Conservation (phyloP, 495 filamentous ascomycete species). For the Penicillium manginii region DNA sequence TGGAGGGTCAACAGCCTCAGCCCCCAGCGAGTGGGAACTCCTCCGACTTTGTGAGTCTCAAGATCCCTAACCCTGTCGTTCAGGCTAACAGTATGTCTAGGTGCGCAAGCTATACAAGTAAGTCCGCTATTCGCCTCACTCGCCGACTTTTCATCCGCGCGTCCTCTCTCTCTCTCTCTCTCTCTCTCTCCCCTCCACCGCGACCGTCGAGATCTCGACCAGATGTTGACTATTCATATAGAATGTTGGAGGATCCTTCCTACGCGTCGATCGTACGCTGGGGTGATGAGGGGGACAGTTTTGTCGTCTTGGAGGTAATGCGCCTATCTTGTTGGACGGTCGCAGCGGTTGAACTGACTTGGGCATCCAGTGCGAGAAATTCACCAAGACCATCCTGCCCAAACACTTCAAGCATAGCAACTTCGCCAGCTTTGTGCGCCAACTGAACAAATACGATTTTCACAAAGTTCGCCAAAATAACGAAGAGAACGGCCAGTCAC, state of each 20-base stretch:
- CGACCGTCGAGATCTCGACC: slow-evolving; percentile 9
- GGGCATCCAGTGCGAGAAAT: slow-evolving; percentile 83
- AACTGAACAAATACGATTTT: slow-evolving; percentile 99
- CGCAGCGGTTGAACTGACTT: slow-evolving; percentile 2
- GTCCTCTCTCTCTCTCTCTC: slow-evolving; percentile 23
- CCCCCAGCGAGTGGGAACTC: slow-evolving; percentile 65
- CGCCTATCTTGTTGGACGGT: slow-evolving; percentile 16
- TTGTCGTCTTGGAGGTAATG: slow-evolving; percentile 92
- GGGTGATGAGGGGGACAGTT: slow-evolving; percentile 93
- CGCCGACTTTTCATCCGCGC: slow-evolving; percentile 5
- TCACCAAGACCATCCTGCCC: slow-evolving; percentile 94
- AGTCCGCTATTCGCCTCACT: slow-evolving; percentile 30
- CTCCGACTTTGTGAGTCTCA: slow-evolving; percentile 75
- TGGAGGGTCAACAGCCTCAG: slow-evolving; percentile 50
- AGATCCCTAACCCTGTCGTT: slow-evolving; percentile 12
- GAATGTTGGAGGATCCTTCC: slow-evolving; percentile 96
- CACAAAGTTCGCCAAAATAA: slow-evolving; percentile 98
- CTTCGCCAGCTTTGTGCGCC: slow-evolving; percentile 97
- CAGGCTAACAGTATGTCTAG: slow-evolving; percentile 54
- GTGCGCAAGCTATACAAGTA: slow-evolving; percentile 99
- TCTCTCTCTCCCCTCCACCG: slow-evolving; percentile 16
- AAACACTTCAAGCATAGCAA: slow-evolving; percentile 99
- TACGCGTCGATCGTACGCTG: slow-evolving; percentile 93
- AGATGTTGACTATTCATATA: slow-evolving; percentile 40
- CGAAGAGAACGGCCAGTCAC: slow-evolving; percentile 89